phyloP scores from a whole-genome alignment of 192 early-diverging fungal species.

The Spizellomyces sp. region DNA sequence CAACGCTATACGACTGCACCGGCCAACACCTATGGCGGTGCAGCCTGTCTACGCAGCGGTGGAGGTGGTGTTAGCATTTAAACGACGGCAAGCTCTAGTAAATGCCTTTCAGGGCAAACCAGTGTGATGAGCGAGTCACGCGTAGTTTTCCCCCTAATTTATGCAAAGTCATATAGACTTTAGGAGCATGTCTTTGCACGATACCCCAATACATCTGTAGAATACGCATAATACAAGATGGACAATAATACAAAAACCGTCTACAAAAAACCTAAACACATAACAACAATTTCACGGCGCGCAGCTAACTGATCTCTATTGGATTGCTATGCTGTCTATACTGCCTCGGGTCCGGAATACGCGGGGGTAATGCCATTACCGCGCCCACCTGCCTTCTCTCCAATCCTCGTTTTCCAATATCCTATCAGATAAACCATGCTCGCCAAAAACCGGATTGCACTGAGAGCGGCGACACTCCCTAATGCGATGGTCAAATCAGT shows the following conservation, averaged over 20 bases:
- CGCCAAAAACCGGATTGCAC: slow-evolving; percentile 38
- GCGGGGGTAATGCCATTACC: slow-evolving; percentile 3
- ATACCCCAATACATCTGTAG: no score
- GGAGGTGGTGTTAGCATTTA: slow-evolving; percentile 8
- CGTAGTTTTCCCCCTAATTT: no score
- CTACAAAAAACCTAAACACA: no score
- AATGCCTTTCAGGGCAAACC: slow-evolving; percentile 11
- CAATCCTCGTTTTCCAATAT: slow-evolving; percentile 34
- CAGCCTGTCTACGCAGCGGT: slow-evolving; percentile 45
- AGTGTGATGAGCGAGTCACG: background rate
- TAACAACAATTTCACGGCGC: no score
- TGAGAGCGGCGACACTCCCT: slow-evolving; percentile 40
- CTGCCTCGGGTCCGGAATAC: no score
- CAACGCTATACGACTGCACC: slow-evolving; percentile 62
- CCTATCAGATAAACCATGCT: slow-evolving; percentile 35
- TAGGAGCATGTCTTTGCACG: no score
- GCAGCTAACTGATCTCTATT: no score
- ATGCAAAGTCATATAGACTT: no score
- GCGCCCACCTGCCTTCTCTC: slow-evolving; percentile 25
- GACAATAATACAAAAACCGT: no score
- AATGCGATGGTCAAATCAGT: background rate
- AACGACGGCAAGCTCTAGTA: slow-evolving; percentile 5
- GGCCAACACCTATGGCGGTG: slow-evolving; percentile 65
- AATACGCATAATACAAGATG: no score
- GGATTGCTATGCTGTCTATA: no score